Percentiles rank a stretch among this genome's conserved stretches.
These are phyloP conservation scores for Metarhizium album DNA, from an alignment of 2,329 filamentous ascomycete species.

Conservation along the genomic window DNA sequence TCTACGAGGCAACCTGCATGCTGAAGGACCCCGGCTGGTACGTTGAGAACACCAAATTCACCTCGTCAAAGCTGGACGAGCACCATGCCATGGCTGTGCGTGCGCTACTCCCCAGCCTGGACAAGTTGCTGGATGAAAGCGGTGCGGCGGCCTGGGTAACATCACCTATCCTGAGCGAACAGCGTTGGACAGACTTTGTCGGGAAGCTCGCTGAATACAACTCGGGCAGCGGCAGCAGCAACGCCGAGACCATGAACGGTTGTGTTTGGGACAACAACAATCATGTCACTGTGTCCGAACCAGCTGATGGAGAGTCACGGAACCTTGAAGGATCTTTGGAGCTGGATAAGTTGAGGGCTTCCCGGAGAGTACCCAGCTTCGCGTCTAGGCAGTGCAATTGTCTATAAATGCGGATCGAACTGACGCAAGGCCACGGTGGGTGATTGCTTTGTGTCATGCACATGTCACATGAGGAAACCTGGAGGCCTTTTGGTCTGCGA, in stretches of 20 bases:
- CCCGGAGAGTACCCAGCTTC: not conserved
- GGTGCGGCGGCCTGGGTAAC: not conserved
- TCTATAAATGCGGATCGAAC: no score
- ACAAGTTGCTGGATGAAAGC: constrained; percentile 1
- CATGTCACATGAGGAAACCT: no score
- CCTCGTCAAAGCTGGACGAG: not conserved
- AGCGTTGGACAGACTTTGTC: not conserved
- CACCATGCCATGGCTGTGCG: not conserved
- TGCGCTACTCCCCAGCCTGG: not conserved
- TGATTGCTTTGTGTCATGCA: no score
- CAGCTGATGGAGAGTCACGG: not conserved
- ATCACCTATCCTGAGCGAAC: not conserved
- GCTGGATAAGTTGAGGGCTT: not conserved
- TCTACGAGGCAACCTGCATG: constrained; percentile 9
- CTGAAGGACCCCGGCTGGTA: constrained; percentile 9
- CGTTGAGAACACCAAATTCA: constrained; percentile 1
- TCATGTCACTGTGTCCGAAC: not conserved
- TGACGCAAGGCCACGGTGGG: no score
- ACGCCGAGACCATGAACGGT: not conserved
- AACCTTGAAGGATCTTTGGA: not conserved
- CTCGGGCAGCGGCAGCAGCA: not conserved
- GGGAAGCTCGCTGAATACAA: not conserved
- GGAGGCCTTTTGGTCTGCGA: no score
- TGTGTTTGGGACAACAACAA: not conserved
- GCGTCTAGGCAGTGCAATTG: not conserved